Evolutionary conservation across 1,284 basidiomycete species (phyloP).

Genomic region (Rhodotorula sp.): DNA sequence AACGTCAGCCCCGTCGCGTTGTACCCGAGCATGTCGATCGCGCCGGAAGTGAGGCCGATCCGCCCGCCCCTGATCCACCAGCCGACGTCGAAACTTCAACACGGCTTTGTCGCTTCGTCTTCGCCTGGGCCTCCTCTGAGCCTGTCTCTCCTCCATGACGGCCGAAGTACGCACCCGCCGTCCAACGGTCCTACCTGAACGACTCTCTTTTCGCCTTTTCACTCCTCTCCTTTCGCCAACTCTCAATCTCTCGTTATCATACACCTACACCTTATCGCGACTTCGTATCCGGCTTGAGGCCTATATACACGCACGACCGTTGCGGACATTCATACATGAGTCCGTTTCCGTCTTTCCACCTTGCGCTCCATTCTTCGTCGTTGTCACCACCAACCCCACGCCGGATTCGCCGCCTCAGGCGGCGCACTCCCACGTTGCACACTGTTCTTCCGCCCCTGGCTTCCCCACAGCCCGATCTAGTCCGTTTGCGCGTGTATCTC

Average conservation of each 20-base stretch:
- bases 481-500: too few species aligned
- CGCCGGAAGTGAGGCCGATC: background rate
- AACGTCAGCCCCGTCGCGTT: slow-evolving; percentile 4
- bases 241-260: background rate
- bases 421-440: too few species aligned
- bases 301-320: too few species aligned
- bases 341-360: background rate
- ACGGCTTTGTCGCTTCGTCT: background rate
- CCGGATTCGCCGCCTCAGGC: too few species aligned
- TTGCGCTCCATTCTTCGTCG: background rate
- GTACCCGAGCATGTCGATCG: background rate
- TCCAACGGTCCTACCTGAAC: background rate
- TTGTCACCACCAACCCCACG: background rate
- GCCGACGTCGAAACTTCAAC: background rate
- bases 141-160: background rate
- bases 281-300: too few species aligned
- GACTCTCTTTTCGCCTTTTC: background rate
- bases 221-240: too few species aligned
- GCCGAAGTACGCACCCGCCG: background rate
- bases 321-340: background rate
- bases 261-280: background rate
- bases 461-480: too few species aligned
- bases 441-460: too few species aligned
- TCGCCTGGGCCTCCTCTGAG: background rate
- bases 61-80: slow-evolving; percentile 2